phyloP scores from a whole-genome alignment of 768 basidiomycete genomes.

The Daedaleopsis sinensis region DNA sequence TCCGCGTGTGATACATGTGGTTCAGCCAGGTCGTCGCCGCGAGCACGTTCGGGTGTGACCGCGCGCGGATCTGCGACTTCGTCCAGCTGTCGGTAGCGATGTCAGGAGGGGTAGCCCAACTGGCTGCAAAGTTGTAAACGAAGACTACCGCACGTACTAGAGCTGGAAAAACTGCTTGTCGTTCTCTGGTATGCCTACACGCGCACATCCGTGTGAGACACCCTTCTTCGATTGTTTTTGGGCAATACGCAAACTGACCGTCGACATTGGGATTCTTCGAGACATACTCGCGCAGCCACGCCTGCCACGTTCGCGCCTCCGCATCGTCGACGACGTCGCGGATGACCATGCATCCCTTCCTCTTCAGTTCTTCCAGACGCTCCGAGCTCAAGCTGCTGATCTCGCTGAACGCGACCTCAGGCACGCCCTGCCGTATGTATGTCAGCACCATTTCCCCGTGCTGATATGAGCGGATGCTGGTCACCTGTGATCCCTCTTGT shows the following conservation, averaged over 20 bases:
- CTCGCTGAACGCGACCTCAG: slow-evolving; percentile 61
- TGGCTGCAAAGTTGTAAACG: no score
- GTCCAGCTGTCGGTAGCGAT: slow-evolving; percentile 42
- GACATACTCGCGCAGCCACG: slow-evolving; percentile 56
- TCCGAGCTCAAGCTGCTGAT: slow-evolving; percentile 49
- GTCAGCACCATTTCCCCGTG: not conserved
- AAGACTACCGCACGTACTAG: slow-evolving; percentile 48
- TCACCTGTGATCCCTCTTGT: slow-evolving; percentile 41
- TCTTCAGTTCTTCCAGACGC: slow-evolving; percentile 51
- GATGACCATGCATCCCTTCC: slow-evolving; percentile 63
- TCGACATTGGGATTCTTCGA: slow-evolving; percentile 53
- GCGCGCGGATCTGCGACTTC: slow-evolving; percentile 63
- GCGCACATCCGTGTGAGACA: not conserved
- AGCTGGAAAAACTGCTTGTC: slow-evolving; percentile 76
- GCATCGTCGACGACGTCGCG: slow-evolving; percentile 58
- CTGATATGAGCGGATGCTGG: not conserved
- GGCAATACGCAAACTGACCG: slow-evolving; percentile 38
- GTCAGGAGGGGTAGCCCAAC: no score
- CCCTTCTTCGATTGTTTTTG: not conserved
- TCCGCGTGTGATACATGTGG: slow-evolving; percentile 56
- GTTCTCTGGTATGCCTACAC: slow-evolving; percentile 51
- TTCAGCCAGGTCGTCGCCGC: slow-evolving; percentile 62
- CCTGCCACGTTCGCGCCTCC: slow-evolving; percentile 62
- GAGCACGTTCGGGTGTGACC: slow-evolving; percentile 68
- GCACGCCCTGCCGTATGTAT: slow-evolving; percentile 50